Conservation (phyloP, 2,329 filamentous ascomycete genomes). For the Triangularia setosa region DNA sequence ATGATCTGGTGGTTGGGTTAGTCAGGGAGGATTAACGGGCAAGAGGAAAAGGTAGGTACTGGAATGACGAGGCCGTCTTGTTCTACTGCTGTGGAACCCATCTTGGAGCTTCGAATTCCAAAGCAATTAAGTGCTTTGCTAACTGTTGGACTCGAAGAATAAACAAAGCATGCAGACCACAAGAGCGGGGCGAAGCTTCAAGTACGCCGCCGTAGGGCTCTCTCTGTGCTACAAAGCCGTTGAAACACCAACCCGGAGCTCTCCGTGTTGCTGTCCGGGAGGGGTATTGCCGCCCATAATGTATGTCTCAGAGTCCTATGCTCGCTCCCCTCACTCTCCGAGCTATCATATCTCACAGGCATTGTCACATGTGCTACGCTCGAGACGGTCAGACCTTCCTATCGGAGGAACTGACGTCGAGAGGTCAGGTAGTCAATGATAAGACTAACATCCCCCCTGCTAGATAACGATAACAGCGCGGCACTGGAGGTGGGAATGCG, state of each 20-base stretch:
- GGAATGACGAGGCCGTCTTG: conserved; percentile 31
- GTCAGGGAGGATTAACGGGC: too few relatives aligned
- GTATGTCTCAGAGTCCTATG: neutral
- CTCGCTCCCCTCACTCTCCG: neutral
- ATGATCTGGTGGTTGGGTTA: too few relatives aligned
- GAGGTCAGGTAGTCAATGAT: neutral
- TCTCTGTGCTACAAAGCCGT: neutral
- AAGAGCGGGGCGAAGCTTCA: neutral
- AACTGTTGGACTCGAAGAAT: neutral
- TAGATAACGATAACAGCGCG: neutral
- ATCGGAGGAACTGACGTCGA: neutral
- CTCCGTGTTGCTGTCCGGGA: neutral
- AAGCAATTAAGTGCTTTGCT: too few relatives aligned
- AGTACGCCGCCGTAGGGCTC: neutral
- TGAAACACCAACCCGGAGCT: neutral
- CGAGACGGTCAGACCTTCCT: neutral
- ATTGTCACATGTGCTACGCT: neutral
- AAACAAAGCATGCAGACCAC: neutral
- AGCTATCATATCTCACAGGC: neutral
- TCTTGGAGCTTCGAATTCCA: conserved; percentile 15
- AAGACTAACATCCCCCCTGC: neutral
- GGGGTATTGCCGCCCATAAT: neutral
- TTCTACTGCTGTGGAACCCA: conserved; percentile 34
- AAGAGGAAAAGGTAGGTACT: conserved; percentile 17
- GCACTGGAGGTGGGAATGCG: neutral